Percentiles rank a stretch among this genome's conserved stretches.
Evolutionary conservation across 1,139 yeast genomes (phyloP).

Genomic region (Pichia cactophila): DNA sequence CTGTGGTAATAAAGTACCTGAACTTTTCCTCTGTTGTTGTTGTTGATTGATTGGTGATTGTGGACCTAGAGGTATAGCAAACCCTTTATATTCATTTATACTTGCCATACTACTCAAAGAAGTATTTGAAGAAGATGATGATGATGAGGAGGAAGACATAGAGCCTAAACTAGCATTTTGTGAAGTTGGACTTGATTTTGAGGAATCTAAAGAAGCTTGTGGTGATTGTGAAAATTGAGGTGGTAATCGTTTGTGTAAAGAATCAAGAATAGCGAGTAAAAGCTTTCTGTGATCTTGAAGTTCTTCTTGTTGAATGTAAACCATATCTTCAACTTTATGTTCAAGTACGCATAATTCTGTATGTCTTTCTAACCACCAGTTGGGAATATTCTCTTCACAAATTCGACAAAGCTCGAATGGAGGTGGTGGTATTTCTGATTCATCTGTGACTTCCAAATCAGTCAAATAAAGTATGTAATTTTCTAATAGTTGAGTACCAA

Average conservation of each 20-base stretch:
- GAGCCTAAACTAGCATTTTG: slow-evolving; percentile 8
- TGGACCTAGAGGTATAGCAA: slow-evolving; percentile 15
- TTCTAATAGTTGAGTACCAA: slow-evolving; percentile 81
- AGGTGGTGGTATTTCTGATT: slow-evolving; percentile 64
- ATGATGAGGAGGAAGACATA: slow-evolving; percentile 21
- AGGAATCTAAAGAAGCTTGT: slow-evolving; percentile 2
- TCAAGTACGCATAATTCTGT: slow-evolving; percentile 83
- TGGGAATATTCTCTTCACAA: slow-evolving; percentile 86
- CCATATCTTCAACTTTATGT: slow-evolving; percentile 72
- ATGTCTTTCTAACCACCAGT: slow-evolving; percentile 95
- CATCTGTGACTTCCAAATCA: slow-evolving; percentile 54
- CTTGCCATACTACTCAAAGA: slow-evolving; percentile 10
- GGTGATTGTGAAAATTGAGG: slow-evolving; percentile 6
- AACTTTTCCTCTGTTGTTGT: slow-evolving; percentile 15
- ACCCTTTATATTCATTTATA: slow-evolving; percentile 17
- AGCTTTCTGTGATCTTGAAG: slow-evolving; percentile 64
- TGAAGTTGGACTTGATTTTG: slow-evolving; percentile 6
- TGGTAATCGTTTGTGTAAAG: slow-evolving; percentile 18
- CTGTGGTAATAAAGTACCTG: slow-evolving; percentile 29
- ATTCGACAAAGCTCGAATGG: slow-evolving; percentile 78
- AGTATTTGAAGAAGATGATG: slow-evolving; percentile 17
- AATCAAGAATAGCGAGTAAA: slow-evolving; percentile 40
- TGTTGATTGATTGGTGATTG: not conserved
- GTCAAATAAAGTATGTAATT: slow-evolving; percentile 60
- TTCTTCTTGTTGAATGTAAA: slow-evolving; percentile 72